Evolutionary conservation across 2,329 filamentous ascomycete species (phyloP).

Genomic region (Cordyceps farinosa): DNA sequence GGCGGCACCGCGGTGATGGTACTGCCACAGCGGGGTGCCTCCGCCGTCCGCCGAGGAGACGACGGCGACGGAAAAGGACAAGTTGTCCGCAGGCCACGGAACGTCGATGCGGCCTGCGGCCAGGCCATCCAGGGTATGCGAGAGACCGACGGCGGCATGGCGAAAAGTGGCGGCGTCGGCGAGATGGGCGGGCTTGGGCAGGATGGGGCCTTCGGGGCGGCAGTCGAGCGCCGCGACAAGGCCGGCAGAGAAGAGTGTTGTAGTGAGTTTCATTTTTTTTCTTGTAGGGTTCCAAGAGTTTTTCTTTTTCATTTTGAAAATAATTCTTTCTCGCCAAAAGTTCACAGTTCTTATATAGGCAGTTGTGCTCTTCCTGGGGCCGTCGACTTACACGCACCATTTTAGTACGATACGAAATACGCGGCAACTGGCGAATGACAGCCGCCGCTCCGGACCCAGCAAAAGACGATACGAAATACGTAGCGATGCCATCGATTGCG

Average conservation of each 20-base stretch:
- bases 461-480: constrained; percentile 11
- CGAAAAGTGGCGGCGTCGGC: constrained; percentile 27
- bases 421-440: not conserved
- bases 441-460: not conserved
- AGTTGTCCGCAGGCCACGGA: constrained; percentile 34
- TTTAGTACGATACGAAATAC: constrained; percentile 6
- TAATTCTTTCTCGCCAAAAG: not conserved
- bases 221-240: constrained; percentile 21
- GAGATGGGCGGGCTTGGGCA: constrained; percentile 30
- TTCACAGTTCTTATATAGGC: not conserved
- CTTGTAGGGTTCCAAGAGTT: not conserved
- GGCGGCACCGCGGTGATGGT: constrained; percentile 35
- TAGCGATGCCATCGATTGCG: no score
- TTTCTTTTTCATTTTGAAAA: not conserved
- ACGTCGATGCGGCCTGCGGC: constrained; percentile 30
- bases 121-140: constrained; percentile 28
- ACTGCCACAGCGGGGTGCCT: constrained; percentile 37
- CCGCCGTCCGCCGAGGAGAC: constrained; percentile 27
- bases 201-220: constrained; percentile 23
- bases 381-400: not conserved
- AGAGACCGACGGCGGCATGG: constrained; percentile 29
- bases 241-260: constrained; percentile 1
- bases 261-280: not conserved
- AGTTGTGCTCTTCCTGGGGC: not conserved
- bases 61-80: constrained; percentile 38